Base-by-base conservation (phyloP, 257 asterid species). In the Rhazya stricta region DNA sequence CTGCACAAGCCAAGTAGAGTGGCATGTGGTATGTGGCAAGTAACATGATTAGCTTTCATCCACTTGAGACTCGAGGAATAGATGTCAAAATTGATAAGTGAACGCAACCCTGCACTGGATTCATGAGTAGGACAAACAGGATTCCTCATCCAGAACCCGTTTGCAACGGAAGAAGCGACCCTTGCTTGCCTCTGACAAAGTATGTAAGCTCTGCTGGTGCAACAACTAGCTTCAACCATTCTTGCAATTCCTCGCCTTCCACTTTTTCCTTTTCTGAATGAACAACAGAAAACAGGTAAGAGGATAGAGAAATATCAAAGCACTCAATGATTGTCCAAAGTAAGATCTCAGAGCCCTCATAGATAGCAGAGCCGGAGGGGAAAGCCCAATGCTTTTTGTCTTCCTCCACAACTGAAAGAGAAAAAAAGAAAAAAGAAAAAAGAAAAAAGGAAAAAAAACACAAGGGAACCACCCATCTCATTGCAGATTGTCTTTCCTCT, bases 191-290 rank as follows among this genome's bases (percentile, higher is more conserved):
- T 67, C 86, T 84, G 65, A 93, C 83, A 76, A 93, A 93, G 83
- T 81, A 87, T 7, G 90, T 82, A 65, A 95, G 96, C 76, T 93
- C 97, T 6, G 95, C 91, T 15, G 98, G 98, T 60, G 98, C 96
- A 81, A 95, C 95, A 74, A 95, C 98, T 82, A 79, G 61, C 78
- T 85, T 95, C 86, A 95, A 79, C 96, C 96, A 89, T 82, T 88
- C 91, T 79, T 92, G 96, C 78, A 95, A 90, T 72, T 92, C 97
- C 83, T 95, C 96, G 16, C 98, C 98, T 85, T 92, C 98, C 71
- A 95, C 97, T 79, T 92, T 95, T 90, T 95, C 99, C 61, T 90
- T 90, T 32, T 85, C 99, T 95, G 82, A 41, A 77, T 68, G 72
- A 36, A 60, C 36, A 63, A 78, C 13, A 37, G 23, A 21, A 76